These are phyloP conservation scores for Botryotinia globosa DNA, from an alignment of 2,329 filamentous ascomycete genomes.

Conservation along the genomic window DNA sequence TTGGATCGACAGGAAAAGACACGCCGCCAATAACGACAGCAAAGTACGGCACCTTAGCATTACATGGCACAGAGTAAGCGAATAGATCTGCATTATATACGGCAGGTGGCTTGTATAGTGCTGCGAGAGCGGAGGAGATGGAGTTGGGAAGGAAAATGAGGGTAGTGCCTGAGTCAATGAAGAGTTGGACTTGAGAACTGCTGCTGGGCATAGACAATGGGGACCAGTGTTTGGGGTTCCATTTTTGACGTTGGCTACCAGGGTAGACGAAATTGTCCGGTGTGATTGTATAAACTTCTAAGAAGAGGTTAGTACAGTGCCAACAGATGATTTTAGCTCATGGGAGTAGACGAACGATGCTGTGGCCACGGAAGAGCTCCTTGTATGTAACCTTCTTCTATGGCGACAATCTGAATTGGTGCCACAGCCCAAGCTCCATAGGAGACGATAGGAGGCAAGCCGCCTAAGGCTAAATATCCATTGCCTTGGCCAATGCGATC, in stretches of 20 bases:
- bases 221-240: neutral
- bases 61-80: constrained; percentile 22
- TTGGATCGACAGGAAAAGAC: constrained; percentile 20
- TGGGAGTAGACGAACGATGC: neutral
- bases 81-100: neutral
- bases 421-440: constrained; percentile 18
- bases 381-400: constrained; percentile 13
- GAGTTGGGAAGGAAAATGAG: constrained; percentile 22
- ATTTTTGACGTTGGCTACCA: neutral
- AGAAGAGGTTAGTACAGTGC: neutral
- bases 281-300: constrained; percentile 24
- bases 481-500: constrained; percentile 37
- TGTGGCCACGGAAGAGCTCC: constrained; percentile 18
- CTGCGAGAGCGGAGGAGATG: constrained; percentile 20
- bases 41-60: constrained; percentile 23
- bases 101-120: constrained; percentile 22
- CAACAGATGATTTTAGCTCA: neutral
- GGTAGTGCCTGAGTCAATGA: constrained; percentile 24
- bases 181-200: constrained; percentile 4
- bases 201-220: neutral
- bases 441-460: constrained; percentile 44
- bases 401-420: constrained; percentile 23
- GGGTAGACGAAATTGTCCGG: constrained; percentile 22
- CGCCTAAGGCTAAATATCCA: constrained; percentile 49
- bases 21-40: constrained; percentile 25